Percentiles rank a stretch among this genome's conserved stretches.
Conservation (phyloP, 306 rosid genomes). For the Corylus americana region DNA sequence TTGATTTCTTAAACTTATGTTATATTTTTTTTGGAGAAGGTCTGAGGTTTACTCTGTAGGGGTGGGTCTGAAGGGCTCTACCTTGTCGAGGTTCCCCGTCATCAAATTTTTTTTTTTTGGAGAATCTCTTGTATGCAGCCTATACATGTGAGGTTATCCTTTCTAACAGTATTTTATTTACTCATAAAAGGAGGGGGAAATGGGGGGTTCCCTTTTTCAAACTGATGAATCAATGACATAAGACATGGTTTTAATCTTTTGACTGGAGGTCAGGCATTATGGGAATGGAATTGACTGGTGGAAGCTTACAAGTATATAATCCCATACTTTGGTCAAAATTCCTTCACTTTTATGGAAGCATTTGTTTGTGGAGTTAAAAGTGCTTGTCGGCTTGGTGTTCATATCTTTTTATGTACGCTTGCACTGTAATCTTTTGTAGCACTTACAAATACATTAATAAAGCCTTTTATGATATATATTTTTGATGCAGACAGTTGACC, state of each 20-base stretch:
- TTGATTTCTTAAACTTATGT: too few species aligned
- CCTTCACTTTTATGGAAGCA: not conserved
- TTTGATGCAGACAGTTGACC: constrained; percentile 87
- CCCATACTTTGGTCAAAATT: not conserved
- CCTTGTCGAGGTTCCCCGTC: too few species aligned
- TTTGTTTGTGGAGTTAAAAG: not conserved
- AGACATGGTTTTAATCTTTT: not conserved
- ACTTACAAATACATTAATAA: not conserved
- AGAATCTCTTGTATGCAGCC: too few species aligned
- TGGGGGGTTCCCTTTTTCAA: too few species aligned
- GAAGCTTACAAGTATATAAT: not conserved
- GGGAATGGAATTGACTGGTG: not conserved
- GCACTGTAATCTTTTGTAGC: not conserved
- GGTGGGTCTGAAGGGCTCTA: too few species aligned
- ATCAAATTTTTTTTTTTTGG: too few species aligned
- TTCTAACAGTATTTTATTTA: not conserved
- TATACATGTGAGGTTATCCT: not conserved
- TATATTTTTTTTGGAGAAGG: too few species aligned
- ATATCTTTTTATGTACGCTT: not conserved
- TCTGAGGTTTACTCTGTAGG: too few species aligned
- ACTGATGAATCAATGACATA: not conserved
- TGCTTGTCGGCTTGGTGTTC: not conserved
- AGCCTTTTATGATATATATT: constrained; percentile 25
- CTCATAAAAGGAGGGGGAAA: too few species aligned
- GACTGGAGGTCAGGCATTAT: not conserved